Evolutionary conservation across 139 green algal species (phyloP).

Genomic region (Chlorella sp.): DNA sequence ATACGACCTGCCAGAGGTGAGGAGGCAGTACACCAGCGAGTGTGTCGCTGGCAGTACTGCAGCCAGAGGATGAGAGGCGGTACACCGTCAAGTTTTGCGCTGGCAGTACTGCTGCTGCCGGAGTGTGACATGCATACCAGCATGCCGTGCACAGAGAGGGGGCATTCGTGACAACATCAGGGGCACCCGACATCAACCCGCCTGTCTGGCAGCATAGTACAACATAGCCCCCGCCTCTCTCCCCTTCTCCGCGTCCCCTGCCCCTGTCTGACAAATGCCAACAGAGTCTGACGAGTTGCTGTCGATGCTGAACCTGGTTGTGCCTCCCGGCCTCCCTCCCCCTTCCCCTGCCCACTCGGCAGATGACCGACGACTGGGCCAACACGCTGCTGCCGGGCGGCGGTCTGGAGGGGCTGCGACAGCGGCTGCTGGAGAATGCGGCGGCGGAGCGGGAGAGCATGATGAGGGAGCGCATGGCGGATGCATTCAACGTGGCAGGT

Average conservation of each 20-base stretch:
- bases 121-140: not conserved
- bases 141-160: not conserved
- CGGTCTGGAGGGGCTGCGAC: conserved; percentile 35
- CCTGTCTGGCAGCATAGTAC: not conserved
- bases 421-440: conserved; percentile 32
- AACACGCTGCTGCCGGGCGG: conserved; percentile 2
- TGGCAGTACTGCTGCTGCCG: not conserved
- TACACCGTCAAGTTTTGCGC: too few relatives aligned
- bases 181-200: not conserved
- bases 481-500: conserved; percentile 44
- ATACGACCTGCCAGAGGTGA: conserved; percentile 59
- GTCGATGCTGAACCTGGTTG: not conserved
- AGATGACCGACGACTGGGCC: conserved; percentile 53
- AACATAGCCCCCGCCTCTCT: not conserved
- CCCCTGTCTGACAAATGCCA: too few relatives aligned
- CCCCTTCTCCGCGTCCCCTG: too few relatives aligned
- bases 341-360: not conserved
- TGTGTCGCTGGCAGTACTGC: too few relatives aligned
- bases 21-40: too few relatives aligned
- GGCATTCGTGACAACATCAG: not conserved
- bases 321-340: not conserved
- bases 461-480: conserved; percentile 42
- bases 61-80: too few relatives aligned
- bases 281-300: not conserved
- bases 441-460: conserved; percentile 4